Percentiles rank a stretch among this genome's conserved stretches.
Evolutionary conservation across 192 early-diverging fungal species (phyloP).

Genomic region (Spizellomyces sp.): DNA sequence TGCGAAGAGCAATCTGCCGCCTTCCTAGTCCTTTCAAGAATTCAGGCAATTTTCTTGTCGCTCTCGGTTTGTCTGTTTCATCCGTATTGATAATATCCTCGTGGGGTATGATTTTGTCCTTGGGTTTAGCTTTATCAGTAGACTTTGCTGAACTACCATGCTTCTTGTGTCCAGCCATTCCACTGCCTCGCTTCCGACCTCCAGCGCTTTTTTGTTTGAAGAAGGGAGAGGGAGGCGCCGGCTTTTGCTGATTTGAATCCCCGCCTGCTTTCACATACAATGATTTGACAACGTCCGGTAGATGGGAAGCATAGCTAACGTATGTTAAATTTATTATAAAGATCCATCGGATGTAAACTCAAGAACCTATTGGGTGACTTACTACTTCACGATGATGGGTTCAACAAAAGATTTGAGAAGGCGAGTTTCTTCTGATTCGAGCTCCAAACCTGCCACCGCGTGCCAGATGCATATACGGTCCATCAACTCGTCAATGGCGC

Average conservation of each 20-base stretch:
- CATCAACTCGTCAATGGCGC: constrained; percentile 22
- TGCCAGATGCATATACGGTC: constrained; percentile 27
- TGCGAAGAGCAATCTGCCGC: constrained; percentile 17
- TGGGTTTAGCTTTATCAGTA: no score
- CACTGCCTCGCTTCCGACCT: neutral
- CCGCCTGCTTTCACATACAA: constrained; percentile 26
- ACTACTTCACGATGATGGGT: constrained; percentile 29
- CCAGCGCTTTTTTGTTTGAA: constrained; percentile 8
- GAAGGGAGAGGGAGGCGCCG: constrained; percentile 26
- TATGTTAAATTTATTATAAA: neutral
- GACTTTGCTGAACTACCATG: neutral
- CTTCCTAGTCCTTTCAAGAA: constrained; percentile 13
- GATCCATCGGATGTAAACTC: neutral
- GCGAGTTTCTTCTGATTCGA: neutral
- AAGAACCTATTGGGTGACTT: neutral
- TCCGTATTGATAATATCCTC: neutral
- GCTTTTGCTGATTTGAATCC: constrained; percentile 7
- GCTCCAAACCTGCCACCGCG: neutral
- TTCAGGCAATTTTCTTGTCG: neutral
- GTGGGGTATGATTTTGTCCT: neutral
- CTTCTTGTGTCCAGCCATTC: constrained; percentile 1
- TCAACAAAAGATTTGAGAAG: constrained; percentile 27
- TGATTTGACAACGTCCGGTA: constrained; percentile 18
- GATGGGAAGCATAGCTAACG: constrained; percentile 14
- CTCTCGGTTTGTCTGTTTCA: neutral